Evolutionary conservation across 257 asterid genomes (phyloP).

Genomic region (Solanum virginianum): DNA sequence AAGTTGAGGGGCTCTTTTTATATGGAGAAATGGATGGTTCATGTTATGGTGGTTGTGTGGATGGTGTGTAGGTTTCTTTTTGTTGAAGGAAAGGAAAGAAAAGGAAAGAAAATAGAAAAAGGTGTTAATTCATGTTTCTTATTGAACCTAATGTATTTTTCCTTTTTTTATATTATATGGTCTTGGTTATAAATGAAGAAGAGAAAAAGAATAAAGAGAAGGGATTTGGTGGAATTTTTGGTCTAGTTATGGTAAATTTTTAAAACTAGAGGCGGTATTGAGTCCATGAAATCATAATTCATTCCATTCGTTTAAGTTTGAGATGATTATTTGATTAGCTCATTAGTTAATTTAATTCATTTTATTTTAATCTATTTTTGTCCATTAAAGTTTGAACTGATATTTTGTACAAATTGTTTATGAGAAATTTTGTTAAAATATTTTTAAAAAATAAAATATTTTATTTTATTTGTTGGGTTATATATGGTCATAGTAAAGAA

Average conservation of each 20-base stretch:
- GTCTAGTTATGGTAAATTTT: neutral
- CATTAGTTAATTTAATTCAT: too few relatives aligned
- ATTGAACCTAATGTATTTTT: neutral
- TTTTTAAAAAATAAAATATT: too few relatives aligned
- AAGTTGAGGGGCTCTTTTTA: neutral
- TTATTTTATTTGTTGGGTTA: too few relatives aligned
- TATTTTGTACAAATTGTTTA: too few relatives aligned
- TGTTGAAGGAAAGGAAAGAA: neutral
- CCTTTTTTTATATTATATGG: neutral
- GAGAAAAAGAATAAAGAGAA: neutral
- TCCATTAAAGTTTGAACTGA: neutral
- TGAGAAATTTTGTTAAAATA: too few relatives aligned
- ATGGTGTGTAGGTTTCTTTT: neutral
- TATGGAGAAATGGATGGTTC: neutral
- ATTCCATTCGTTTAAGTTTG: neutral
- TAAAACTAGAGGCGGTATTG: neutral
- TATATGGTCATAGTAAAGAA: too few relatives aligned
- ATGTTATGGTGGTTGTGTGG: neutral
- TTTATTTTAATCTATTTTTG: too few relatives aligned
- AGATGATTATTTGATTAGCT: too few relatives aligned
- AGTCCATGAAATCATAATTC: neutral
- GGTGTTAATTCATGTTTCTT: neutral
- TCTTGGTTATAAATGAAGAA: neutral
- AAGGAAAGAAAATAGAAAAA: neutral
- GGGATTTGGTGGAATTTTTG: neutral